Evolutionary conservation across 192 early-diverging fungal genomes (phyloP), one percentile per base, ranked within the genome.

Genomic region (Mortierella antarctica): DNA sequence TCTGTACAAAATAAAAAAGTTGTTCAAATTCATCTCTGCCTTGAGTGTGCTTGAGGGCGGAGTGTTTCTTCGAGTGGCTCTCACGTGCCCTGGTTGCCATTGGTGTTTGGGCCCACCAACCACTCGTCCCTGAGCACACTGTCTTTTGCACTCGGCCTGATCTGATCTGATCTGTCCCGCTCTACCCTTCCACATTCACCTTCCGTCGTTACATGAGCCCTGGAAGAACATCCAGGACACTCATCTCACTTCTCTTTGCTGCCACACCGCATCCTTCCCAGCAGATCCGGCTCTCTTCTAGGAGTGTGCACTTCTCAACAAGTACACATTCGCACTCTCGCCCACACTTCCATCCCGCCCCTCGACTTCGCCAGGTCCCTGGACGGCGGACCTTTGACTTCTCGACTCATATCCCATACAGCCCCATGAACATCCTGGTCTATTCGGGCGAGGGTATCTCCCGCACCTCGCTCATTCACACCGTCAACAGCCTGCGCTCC

Each of bases 401-500:
- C 54, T 66, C 80, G 20, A 70, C 71, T 39, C 67, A 74, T n/a
- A 74, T 60, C 3, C 80, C 80, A 1, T 67, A 61, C 65, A 68
- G 58, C 39, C 50, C 62, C 52, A 91, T 96, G 93, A 96, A 96
- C 67, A 88, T 96, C 40, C 87, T 96, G 8, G 84, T 96, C 21
- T 96, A 96, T 82, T 88, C 86, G 58, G 95, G 94, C 5, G 88
- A 91, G n/a, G 95, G 95, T 17, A 90, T 92, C 6, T 85, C 92
- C 2, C 71, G 71, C 7, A 83, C 84, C 48, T 86, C 90, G 12
- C 75, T 94, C 23, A 83, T 87, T 15, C 85, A 92, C 45, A 93
- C 94, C 3, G 74, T 92, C 31, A 45, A 65, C 15, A 95, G 94
- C 0, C 89, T 99, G 45, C 92, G 92, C 18, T 74, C 85, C 42